Conservation (phyloP, 768 basidiomycete species). For the Boletus vinaceobasis region DNA sequence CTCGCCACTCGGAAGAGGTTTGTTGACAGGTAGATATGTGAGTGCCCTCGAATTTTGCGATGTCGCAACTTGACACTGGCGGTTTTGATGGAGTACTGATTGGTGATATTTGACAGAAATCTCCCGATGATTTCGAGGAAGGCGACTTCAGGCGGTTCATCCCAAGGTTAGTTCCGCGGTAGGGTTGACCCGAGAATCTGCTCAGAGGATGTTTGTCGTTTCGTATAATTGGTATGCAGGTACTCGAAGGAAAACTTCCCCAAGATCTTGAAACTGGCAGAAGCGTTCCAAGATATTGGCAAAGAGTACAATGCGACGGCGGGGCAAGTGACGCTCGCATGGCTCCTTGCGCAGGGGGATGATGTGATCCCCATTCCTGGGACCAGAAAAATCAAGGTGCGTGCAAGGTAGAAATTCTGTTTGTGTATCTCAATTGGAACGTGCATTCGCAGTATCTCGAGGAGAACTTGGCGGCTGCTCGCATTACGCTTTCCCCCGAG, state of each 20-base stretch:
- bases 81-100: neutral
- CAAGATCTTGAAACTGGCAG: constrained; percentile 38
- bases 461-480: constrained; percentile 41
- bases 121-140: constrained; percentile 31
- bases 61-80: neutral
- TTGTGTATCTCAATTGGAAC: neutral
- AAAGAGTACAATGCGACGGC: constrained; percentile 32
- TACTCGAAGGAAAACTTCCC: constrained; percentile 44
- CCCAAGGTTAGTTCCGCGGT: constrained; percentile 25
- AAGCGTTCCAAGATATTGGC: constrained; percentile 33
- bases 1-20: constrained; percentile 49
- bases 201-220: neutral
- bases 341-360: constrained; percentile 37
- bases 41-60: neutral
- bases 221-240: constrained; percentile 9
- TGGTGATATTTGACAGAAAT: constrained; percentile 21
- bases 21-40: constrained; percentile 47
- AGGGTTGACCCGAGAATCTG: neutral
- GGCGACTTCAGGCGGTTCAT: constrained; percentile 24
- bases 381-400: constrained; percentile 33
- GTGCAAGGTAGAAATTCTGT: neutral
- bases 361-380: constrained; percentile 42
- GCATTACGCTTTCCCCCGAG: constrained; percentile 34
- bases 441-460: constrained; percentile 34
- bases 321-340: constrained; percentile 41